phyloP scores from a whole-genome alignment of 352 stramenopile genomes.

The Globisporangium nodosum region DNA sequence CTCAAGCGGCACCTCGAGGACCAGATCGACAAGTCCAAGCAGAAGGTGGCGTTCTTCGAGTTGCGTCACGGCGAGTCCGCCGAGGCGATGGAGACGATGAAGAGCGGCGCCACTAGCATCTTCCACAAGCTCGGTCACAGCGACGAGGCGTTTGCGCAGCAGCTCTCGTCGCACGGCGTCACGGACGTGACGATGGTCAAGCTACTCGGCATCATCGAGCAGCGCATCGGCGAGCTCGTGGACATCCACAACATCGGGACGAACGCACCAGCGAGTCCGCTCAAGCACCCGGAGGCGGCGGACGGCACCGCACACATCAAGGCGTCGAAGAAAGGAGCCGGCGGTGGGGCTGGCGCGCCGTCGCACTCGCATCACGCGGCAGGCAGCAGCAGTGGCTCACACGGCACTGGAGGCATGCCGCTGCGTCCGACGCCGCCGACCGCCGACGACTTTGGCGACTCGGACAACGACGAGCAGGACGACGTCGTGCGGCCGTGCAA shows the following conservation, averaged over 20 bases:
- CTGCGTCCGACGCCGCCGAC: slow-evolving; percentile 49
- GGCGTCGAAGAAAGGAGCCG: slow-evolving; percentile 21
- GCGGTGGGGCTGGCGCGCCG: background rate
- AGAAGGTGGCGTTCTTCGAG: slow-evolving; percentile 69
- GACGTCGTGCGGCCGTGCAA: slow-evolving; percentile 61
- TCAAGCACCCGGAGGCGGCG: slow-evolving; percentile 16
- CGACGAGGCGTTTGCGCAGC: slow-evolving; percentile 69
- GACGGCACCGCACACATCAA: slow-evolving; percentile 7
- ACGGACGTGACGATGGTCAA: slow-evolving; percentile 81
- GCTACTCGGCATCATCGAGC: slow-evolving; percentile 78
- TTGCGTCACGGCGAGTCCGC: slow-evolving; percentile 51
- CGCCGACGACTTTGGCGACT: slow-evolving; percentile 70
- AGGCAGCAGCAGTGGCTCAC: background rate
- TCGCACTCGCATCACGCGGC: background rate
- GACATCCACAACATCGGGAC: slow-evolving; percentile 85
- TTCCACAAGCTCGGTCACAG: slow-evolving; percentile 78
- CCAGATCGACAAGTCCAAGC: slow-evolving; percentile 81
- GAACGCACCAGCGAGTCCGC: slow-evolving; percentile 28
- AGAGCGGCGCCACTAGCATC: slow-evolving; percentile 62
- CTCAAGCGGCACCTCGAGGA: slow-evolving; percentile 73
- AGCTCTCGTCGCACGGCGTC: slow-evolving; percentile 59
- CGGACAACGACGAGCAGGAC: slow-evolving; percentile 68
- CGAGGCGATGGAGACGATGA: slow-evolving; percentile 67
- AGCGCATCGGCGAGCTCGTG: slow-evolving; percentile 79
- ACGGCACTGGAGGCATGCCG: slow-evolving; percentile 10